Conservation (phyloP, 2,329 filamentous ascomycete genomes). For the Trichoderma cornu-damae region DNA sequence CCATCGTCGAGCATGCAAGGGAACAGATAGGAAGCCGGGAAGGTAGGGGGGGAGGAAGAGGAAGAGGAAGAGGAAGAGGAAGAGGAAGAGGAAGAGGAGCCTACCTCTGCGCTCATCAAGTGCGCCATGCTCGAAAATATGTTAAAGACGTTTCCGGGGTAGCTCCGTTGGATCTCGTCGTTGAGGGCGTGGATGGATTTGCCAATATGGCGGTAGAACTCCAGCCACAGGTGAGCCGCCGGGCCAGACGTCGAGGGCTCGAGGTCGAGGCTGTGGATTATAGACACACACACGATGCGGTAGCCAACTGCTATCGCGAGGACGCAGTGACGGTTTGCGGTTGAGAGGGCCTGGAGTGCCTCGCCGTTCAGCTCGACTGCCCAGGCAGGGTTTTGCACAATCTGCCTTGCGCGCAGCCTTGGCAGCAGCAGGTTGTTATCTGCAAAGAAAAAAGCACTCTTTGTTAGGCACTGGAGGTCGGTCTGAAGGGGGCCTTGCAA, state of each 20-base stretch:
- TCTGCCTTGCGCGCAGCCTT: neutral
- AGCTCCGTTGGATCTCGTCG: slow-evolving; percentile 6
- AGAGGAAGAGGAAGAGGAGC: neutral
- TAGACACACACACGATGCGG: slow-evolving; percentile 14
- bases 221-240: slow-evolving; percentile 3
- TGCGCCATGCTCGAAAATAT: slow-evolving; percentile 17
- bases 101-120: slow-evolving; percentile 14
- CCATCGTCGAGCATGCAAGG: neutral
- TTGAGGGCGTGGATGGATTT: slow-evolving; percentile 7
- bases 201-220: slow-evolving; percentile 13
- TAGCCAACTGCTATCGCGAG: slow-evolving; percentile 12
- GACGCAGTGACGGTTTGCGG: slow-evolving; percentile 7
- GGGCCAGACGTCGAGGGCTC: slow-evolving; percentile 8
- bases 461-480: neutral
- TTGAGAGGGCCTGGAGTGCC: slow-evolving; percentile 1
- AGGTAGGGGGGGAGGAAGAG: too few relatives aligned
- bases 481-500: too few relatives aligned
- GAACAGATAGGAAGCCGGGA: neutral
- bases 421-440: slow-evolving; percentile 11
- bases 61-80: neutral
- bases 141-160: neutral
- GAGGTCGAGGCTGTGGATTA: slow-evolving; percentile 3
- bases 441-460: neutral
- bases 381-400: slow-evolving; percentile 6
- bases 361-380: neutral